phyloP scores from a whole-genome alignment of 2,329 filamentous ascomycete species.

The Paramyrothecium roridum region DNA sequence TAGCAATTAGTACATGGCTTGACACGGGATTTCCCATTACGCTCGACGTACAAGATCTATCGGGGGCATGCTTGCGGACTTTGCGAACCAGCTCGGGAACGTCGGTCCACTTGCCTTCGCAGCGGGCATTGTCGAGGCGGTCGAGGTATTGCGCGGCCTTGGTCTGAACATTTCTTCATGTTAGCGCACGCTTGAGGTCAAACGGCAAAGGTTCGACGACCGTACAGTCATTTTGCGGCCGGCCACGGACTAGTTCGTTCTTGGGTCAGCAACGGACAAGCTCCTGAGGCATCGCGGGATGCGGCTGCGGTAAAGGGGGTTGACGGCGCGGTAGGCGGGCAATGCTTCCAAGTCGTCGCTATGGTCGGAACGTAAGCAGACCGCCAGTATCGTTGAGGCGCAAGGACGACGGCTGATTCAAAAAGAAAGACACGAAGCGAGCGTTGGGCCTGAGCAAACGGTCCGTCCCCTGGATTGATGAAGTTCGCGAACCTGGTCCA shows the following conservation, averaged over 20 bases:
- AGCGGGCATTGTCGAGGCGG: constrained; percentile 81
- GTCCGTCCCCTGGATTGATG: background rate
- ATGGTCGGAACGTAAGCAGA: no score
- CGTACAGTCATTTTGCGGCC: constrained; percentile 31
- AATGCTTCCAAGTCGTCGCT: background rate
- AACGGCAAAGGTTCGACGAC: no score
- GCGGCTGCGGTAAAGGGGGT: background rate
- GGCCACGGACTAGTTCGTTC: constrained; percentile 16
- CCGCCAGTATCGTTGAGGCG: no score
- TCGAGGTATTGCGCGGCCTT: constrained; percentile 83
- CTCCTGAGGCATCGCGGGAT: constrained; percentile 13
- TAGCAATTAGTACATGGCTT: constrained; percentile 6
- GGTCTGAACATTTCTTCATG: constrained; percentile 32
- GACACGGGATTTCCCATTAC: background rate
- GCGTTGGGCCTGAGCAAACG: background rate
- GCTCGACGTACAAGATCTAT: constrained; percentile 68
- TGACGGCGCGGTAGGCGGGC: background rate
- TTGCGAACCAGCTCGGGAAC: constrained; percentile 90
- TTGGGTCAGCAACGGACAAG: constrained; percentile 14
- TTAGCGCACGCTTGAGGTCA: background rate
- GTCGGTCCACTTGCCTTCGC: constrained; percentile 81
- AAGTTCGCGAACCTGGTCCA: background rate
- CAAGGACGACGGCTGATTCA: background rate
- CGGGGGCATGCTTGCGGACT: constrained; percentile 87
- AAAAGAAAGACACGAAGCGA: background rate